Base-by-base conservation (phyloP, 768 basidiomycete genomes). In the Boletus huronensis region DNA sequence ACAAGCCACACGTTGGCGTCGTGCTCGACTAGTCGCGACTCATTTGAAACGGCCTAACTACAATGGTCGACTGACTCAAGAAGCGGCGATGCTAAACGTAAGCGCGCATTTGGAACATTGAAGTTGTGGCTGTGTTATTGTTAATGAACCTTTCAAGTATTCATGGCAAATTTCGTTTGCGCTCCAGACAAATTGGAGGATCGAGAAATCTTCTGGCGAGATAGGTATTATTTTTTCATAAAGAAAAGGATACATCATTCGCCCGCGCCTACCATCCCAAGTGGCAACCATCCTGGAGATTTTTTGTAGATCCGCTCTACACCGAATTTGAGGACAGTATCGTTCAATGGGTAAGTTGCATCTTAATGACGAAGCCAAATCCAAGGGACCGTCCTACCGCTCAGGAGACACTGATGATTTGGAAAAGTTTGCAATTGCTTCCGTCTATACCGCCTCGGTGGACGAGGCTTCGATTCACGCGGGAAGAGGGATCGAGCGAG, bases 201-300 rank as follows among this genome's bases (percentile, higher is more conserved):
- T 2, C 8, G 25, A 43, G 17, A 26, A 17, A 17, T 17, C 2
- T 42, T 42, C 16, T 42, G 14, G 41, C 19, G 23, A 25, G 41
- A n/a, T n/a, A n/a, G n/a, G n/a, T n/a, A n/a, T n/a, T n/a, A 17
- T 17, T 42, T 42, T 25, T 25, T 42, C 23, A 16, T n/a, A 17
- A 17, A 25, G 23, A 2, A 43, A 26, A 10, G 17, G 41, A 2
- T 26, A 43, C 25, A 26, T 43, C 2, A 25, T 17, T 43, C 25
- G 16, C 16, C 25, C 16, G 25, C n/a, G n/a, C n/a, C 16, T 26
- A 43, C 21, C 41, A 26, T 10, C 41, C 1, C 41, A 26, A 43
- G 17, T 26, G 41, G 41, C 25, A 25, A 17, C 8, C 41, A 25
- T 17, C 40, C 9, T 74, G 68, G 72, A 50, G 10, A 8, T 28